phyloP scores from a whole-genome alignment of 2,329 filamentous ascomycete species.

The Didymella segeticola region DNA sequence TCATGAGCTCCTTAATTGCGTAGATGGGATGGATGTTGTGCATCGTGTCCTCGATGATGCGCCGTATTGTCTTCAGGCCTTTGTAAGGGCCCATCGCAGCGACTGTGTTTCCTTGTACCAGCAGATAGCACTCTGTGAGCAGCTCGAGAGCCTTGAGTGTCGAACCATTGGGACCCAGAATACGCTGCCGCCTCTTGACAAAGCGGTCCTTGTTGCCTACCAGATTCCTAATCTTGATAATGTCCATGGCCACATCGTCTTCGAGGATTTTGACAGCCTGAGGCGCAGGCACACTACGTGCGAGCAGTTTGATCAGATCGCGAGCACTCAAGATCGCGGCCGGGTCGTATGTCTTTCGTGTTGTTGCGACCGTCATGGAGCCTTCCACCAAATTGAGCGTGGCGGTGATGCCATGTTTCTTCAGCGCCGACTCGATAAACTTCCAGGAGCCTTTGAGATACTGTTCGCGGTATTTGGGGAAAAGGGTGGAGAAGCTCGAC shows the following conservation, averaged over 20 bases:
- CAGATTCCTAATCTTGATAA: constrained; percentile 92
- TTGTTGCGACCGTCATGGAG: constrained; percentile 96
- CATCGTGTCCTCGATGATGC: constrained; percentile 92
- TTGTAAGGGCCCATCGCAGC: constrained; percentile 88
- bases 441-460: constrained; percentile 95
- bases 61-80: constrained; percentile 87
- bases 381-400: constrained; percentile 94
- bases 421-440: constrained; percentile 82
- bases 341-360: constrained; percentile 88
- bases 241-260: constrained; percentile 88
- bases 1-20: constrained; percentile 95
- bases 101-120: constrained; percentile 97
- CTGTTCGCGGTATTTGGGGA: constrained; percentile 95
- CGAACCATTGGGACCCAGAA: constrained; percentile 87
- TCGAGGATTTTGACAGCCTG: constrained; percentile 94
- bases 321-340: constrained; percentile 91
- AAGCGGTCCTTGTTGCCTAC: constrained; percentile 95
- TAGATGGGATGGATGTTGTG: constrained; percentile 88
- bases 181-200: constrained; percentile 90
- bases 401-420: constrained; percentile 87
- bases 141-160: constrained; percentile 95
- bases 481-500: constrained; percentile 84
- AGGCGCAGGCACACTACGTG: constrained; percentile 82
- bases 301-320: constrained; percentile 91
- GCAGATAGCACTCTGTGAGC: constrained; percentile 83